These are phyloP conservation scores for Russula sp. DNA, from an alignment of 768 basidiomycete species.

Conservation along the genomic window DNA sequence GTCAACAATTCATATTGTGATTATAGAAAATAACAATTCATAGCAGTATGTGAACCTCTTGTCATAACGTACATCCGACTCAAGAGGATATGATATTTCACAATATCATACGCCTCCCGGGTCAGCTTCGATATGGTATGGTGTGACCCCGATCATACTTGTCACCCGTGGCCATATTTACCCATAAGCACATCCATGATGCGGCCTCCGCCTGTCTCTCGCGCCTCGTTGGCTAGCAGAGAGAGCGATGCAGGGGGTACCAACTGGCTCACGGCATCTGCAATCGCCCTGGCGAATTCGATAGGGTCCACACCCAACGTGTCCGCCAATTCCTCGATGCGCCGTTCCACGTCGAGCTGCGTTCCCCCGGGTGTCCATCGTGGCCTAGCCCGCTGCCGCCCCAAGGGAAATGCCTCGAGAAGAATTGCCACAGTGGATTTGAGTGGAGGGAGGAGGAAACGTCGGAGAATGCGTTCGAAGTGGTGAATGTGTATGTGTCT, in stretches of 20 bases:
- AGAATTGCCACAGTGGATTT: constrained; percentile 2
- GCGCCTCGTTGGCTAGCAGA: constrained; percentile 44
- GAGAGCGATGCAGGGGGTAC: constrained; percentile 61
- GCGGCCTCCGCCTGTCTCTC: constrained; percentile 41
- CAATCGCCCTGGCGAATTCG: constrained; percentile 63
- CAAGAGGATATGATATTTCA: constrained; percentile 3
- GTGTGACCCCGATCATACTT: constrained; percentile 2
- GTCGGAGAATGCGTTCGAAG: background rate
- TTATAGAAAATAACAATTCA: constrained; percentile 1
- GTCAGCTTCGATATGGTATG: background rate
- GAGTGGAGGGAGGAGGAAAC: background rate
- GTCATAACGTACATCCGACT: background rate
- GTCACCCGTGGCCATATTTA: background rate
- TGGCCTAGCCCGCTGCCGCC: background rate
- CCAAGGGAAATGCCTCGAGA: background rate
- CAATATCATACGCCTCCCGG: constrained; percentile 5
- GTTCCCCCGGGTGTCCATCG: background rate
- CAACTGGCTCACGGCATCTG: constrained; percentile 53
- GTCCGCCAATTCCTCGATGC: constrained; percentile 57
- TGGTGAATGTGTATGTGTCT: background rate
- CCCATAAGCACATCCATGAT: constrained; percentile 16
- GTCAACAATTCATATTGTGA: background rate
- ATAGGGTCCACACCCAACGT: constrained; percentile 59
- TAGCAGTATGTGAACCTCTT: background rate
- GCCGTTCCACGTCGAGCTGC: constrained; percentile 45